phyloP scores from a whole-genome alignment of 2,329 filamentous ascomycete species.

The Fusarium palustre region DNA sequence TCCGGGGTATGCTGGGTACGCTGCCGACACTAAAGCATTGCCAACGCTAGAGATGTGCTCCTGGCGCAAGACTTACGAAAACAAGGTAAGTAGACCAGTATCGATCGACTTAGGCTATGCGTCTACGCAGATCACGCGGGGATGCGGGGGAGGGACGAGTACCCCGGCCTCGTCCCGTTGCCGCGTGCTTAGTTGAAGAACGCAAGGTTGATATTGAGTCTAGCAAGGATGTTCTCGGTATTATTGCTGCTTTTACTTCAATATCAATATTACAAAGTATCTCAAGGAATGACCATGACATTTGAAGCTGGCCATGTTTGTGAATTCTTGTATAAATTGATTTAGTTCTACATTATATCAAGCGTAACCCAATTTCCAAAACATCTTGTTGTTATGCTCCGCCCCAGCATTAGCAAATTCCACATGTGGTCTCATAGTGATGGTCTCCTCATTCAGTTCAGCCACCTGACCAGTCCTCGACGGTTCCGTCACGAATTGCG shows the following conservation, averaged over 20 bases:
- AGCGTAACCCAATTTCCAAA: conserved; percentile 6
- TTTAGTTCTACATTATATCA: accelerated
- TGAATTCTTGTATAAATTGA: background rate
- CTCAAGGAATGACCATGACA: too few relatives aligned
- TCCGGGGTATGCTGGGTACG: background rate
- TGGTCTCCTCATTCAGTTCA: background rate
- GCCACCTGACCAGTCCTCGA: background rate
- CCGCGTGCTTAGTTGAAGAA: background rate
- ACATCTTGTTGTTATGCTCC: conserved; percentile 16
- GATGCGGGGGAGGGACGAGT: background rate
- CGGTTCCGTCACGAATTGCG: background rate
- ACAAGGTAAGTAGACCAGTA: background rate
- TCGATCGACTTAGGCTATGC: background rate
- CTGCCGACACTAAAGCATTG: background rate
- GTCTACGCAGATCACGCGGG: accelerated
- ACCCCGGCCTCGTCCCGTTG: background rate
- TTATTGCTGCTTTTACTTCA: too few relatives aligned
- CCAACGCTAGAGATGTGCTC: background rate
- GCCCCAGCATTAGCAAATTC: conserved; percentile 1
- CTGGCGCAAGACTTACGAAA: background rate
- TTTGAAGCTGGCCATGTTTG: too few relatives aligned
- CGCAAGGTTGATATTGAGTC: too few relatives aligned
- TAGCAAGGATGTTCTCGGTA: too few relatives aligned
- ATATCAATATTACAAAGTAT: too few relatives aligned
- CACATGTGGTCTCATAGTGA: conserved; percentile 4